These are phyloP conservation scores for Coccomyxa sp. DNA, from an alignment of 139 green algal genomes.

Conservation along the genomic window DNA sequence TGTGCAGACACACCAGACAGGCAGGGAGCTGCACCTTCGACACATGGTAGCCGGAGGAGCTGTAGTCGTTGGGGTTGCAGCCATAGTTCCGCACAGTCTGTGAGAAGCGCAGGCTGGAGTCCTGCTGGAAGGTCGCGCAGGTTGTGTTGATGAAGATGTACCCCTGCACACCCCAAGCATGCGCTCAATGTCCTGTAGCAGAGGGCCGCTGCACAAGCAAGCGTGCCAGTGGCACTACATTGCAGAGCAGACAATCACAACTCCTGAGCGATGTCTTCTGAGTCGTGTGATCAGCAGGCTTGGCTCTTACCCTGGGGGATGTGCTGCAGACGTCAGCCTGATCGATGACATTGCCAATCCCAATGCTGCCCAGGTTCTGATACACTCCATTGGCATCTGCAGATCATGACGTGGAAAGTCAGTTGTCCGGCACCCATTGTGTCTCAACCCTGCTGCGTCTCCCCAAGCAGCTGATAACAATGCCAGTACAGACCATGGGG, in stretches of 20 bases:
- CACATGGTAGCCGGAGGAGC: neutral
- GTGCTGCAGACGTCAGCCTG: neutral
- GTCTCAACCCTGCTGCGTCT: too few species aligned
- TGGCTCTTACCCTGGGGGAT: neutral
- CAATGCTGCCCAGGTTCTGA: neutral
- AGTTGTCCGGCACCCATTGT: too few species aligned
- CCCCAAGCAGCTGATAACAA: neutral
- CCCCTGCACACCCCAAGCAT: neutral
- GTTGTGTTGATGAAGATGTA: neutral
- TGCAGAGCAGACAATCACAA: too few species aligned
- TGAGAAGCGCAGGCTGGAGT: neutral
- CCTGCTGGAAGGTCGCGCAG: neutral
- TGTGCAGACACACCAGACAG: too few species aligned
- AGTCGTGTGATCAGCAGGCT: too few species aligned
- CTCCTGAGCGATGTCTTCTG: too few species aligned
- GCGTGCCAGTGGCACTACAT: too few species aligned
- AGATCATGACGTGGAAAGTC: neutral
- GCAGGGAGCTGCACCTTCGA: too few species aligned
- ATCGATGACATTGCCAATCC: neutral
- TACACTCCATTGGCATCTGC: neutral
- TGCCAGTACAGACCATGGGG: neutral
- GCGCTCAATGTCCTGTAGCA: too few species aligned
- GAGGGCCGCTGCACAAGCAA: too few species aligned
- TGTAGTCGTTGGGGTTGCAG: neutral
- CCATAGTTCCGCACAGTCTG: too few species aligned